Conservation (phyloP, 2,329 filamentous ascomycete genomes). For the Elsinoe perseae region DNA sequence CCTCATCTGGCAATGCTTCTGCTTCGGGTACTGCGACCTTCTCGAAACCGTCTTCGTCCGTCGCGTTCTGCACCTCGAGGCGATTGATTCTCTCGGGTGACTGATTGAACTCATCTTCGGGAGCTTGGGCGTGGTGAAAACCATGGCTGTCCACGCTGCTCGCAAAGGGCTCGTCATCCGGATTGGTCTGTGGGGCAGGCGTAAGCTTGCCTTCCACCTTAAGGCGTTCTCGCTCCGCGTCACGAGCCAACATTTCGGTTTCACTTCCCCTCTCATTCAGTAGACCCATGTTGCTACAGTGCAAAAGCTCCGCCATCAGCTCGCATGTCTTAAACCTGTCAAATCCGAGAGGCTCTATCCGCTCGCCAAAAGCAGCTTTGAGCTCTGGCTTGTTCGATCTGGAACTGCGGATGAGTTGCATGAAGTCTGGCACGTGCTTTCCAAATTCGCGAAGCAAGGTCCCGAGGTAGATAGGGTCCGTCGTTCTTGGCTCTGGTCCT, state of each 20-base stretch:
- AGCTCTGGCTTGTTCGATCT: conserved; percentile 66
- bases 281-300: conserved; percentile 97
- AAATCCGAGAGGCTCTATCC: conserved; percentile 90
- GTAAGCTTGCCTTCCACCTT: conserved; percentile 66
- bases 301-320: conserved; percentile 91
- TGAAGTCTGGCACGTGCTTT: conserved; percentile 85
- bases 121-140: conserved; percentile 43
- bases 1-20: conserved; percentile 52
- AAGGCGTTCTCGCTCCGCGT: conserved; percentile 71
- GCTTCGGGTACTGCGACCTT: conserved; percentile 67
- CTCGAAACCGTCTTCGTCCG: conserved; percentile 89
- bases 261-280: conserved; percentile 89
- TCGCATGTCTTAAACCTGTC: conserved; percentile 99
- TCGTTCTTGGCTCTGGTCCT: conserved; percentile 70
- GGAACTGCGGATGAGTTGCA: conserved; percentile 76
- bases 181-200: conserved; percentile 44
- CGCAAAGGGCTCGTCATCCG: conserved; percentile 45
- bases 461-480: conserved; percentile 93
- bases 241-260: conserved; percentile 70
- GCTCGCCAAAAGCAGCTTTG: conserved; percentile 79
- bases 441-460: conserved; percentile 84
- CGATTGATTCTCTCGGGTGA: conserved; percentile 60
- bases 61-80: conserved; percentile 70
- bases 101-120: conserved; percentile 35
- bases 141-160: conserved; percentile 46